Percentiles rank a stretch among this genome's conserved stretches.
These are phyloP conservation scores for Fomitopsis schrenkii DNA, from an alignment of 1,284 basidiomycete genomes.

Conservation along the genomic window DNA sequence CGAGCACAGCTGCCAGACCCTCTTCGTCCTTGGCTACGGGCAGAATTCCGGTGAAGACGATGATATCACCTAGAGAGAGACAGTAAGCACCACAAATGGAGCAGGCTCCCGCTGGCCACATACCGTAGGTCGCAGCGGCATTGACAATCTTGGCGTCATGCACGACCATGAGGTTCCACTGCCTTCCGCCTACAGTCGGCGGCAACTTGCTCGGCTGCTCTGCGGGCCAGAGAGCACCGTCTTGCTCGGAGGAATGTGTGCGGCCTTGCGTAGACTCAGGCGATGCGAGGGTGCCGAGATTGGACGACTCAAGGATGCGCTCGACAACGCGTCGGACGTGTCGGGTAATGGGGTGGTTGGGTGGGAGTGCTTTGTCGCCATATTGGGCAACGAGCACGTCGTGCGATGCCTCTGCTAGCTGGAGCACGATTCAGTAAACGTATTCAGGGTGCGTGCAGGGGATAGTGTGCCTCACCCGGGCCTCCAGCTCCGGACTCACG, in stretches of 20 bases:
- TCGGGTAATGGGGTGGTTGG: conserved; percentile 59
- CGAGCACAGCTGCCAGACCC: conserved; percentile 83
- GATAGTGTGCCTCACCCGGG: conserved; percentile 29
- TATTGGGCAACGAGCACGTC: conserved; percentile 54
- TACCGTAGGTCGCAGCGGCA: conserved; percentile 77
- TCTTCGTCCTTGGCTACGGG: conserved; percentile 77
- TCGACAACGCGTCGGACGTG: conserved; percentile 70
- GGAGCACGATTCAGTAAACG: not conserved
- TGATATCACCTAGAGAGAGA: conserved; percentile 53
- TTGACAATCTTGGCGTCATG: conserved; percentile 74
- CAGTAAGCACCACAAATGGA: not conserved
- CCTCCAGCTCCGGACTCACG: conserved; percentile 57
- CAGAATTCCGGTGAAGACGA: conserved; percentile 89
- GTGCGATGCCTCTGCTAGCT: conserved; percentile 51
- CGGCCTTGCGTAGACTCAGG: conserved; percentile 2
- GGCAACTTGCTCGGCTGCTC: conserved; percentile 18
- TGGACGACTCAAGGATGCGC: conserved; percentile 70
- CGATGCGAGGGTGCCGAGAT: conserved; percentile 59
- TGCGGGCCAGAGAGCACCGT: conserved; percentile 13
- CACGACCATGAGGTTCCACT: conserved; percentile 82
- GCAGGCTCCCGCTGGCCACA: conserved; percentile 9
- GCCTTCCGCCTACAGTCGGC: conserved; percentile 30
- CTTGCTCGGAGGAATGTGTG: not conserved
- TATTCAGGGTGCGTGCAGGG: not conserved
- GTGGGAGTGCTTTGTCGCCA: conserved; percentile 57